These are phyloP conservation scores for Psilocybe azurescens DNA, from an alignment of 768 basidiomycete species.

Conservation along the genomic window DNA sequence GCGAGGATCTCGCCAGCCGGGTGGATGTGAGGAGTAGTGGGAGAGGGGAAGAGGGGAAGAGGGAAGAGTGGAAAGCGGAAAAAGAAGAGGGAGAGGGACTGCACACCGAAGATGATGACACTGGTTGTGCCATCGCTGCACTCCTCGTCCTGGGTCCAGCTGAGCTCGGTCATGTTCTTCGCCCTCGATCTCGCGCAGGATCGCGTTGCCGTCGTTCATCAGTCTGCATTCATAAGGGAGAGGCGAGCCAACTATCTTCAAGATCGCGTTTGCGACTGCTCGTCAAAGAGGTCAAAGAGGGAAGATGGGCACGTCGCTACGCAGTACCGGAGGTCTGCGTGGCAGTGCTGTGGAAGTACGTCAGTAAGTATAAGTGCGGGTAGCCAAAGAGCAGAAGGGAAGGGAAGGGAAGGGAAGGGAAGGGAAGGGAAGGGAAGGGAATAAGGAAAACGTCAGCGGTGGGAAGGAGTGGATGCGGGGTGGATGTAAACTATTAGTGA, in stretches of 20 bases:
- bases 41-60: background rate
- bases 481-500: too few relatives aligned
- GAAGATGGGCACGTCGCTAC: too few relatives aligned
- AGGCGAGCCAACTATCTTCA: background rate
- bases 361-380: too few relatives aligned
- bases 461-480: too few relatives aligned
- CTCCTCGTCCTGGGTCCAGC: constrained; percentile 97
- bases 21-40: background rate
- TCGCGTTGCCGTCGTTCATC: constrained; percentile 99
- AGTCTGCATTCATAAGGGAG: constrained; percentile 53
- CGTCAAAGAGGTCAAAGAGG: too few relatives aligned
- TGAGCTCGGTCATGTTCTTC: constrained; percentile 99
- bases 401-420: too few relatives aligned
- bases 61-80: background rate
- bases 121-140: constrained; percentile 99
- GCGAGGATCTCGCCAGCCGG: constrained; percentile 96
- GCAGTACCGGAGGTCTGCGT: too few relatives aligned
- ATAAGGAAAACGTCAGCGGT: too few relatives aligned
- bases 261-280: background rate
- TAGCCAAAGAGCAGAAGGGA: too few relatives aligned
- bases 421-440: too few relatives aligned
- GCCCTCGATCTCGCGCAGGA: constrained; percentile 98
- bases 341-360: too few relatives aligned
- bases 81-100: background rate
- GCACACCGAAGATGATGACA: constrained; percentile 93